Evolutionary conservation across 2,329 filamentous ascomycete genomes (phyloP).

Genomic region (Epichloe amarillans): DNA sequence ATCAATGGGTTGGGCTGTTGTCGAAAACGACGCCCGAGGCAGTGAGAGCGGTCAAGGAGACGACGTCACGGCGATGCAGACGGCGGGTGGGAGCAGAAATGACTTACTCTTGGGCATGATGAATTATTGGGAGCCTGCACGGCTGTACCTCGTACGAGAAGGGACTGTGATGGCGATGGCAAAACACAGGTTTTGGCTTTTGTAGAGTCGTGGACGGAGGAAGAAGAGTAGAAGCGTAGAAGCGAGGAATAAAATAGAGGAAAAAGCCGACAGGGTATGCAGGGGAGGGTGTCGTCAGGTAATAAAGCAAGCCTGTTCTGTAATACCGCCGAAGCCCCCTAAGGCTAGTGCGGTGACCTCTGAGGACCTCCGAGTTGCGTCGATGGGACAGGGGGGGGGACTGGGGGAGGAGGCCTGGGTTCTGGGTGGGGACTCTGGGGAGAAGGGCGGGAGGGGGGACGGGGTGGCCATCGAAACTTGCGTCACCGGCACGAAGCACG

Average conservation of each 20-base stretch:
- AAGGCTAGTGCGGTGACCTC: too few relatives aligned
- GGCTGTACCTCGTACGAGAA: neutral
- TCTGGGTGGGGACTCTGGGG: neutral
- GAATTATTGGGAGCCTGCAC: neutral
- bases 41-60: too few relatives aligned
- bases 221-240: neutral
- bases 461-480: neutral
- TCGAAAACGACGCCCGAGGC: too few relatives aligned
- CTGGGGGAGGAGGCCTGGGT: neutral
- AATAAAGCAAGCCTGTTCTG: neutral
- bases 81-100: neutral
- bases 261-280: neutral
- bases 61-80: too few relatives aligned
- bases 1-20: too few relatives aligned
- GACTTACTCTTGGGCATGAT: conserved; percentile 10
- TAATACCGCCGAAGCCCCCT: neutral
- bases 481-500: neutral
- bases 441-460: too few relatives aligned
- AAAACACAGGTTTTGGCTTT: neutral
- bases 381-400: too few relatives aligned
- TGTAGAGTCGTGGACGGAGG: neutral
- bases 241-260: neutral
- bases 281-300: neutral
- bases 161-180: too few relatives aligned
- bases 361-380: too few relatives aligned